Percentiles rank a stretch among this genome's conserved stretches.
Evolutionary conservation across 371 early-diverging fungal species (phyloP).

Genomic region (Sanchytrium tribonematis): DNA sequence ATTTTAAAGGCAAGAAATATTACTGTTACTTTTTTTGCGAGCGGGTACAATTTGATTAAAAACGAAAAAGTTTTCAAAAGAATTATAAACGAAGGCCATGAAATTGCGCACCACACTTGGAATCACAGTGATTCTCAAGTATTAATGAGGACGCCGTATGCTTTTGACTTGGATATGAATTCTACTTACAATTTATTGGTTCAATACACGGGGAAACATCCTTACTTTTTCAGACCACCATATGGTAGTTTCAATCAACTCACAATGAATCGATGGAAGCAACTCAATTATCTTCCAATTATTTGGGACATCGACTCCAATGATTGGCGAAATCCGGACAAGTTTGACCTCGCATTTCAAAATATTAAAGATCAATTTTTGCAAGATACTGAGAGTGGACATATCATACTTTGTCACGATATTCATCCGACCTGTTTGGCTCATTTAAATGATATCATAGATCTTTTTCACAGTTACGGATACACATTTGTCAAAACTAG

Average conservation of each 20-base stretch:
- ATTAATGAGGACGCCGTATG: background rate
- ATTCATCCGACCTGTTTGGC: background rate
- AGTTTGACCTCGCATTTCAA: background rate
- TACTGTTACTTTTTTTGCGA: background rate
- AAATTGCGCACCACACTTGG: slow-evolving; percentile 1
- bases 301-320: background rate
- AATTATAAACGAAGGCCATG: background rate
- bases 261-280: background rate
- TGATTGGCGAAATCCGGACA: background rate
- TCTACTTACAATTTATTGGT: background rate
- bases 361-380: background rate
- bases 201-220: background rate
- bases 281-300: background rate
- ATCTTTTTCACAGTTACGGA: background rate
- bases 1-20: background rate
- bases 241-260: background rate
- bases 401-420: background rate
- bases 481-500: background rate
- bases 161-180: background rate
- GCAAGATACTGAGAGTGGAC: background rate
- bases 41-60: background rate
- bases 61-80: background rate
- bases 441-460: background rate
- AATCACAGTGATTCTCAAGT: background rate
- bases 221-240: background rate